Evolutionary conservation across 192 early-diverging fungal genomes (phyloP).

Genomic region (Chytriomyces sp.): DNA sequence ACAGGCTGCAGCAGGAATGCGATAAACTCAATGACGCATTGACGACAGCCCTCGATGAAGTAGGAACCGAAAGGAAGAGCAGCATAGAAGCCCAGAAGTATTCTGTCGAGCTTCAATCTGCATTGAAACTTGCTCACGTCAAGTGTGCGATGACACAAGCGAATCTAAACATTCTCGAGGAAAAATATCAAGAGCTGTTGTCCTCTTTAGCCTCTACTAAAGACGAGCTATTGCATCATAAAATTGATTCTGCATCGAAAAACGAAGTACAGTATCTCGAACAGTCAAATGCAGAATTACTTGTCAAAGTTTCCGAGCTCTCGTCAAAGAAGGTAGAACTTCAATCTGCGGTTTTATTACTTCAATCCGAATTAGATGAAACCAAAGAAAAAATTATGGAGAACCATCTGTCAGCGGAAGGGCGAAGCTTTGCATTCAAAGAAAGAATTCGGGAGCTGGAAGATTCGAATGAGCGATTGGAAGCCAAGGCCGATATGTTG

Average conservation of each 20-base stretch:
- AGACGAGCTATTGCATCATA: too few relatives aligned
- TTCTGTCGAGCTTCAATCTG: background rate
- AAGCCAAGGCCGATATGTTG: background rate
- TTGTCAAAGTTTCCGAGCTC: too few relatives aligned
- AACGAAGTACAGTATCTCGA: too few relatives aligned
- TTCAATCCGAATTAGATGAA: background rate
- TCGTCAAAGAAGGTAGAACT: too few relatives aligned
- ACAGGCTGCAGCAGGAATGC: background rate
- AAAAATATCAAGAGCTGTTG: too few relatives aligned
- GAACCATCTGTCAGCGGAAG: background rate
- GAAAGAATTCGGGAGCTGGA: background rate
- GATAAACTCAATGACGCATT: background rate
- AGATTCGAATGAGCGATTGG: slow-evolving; percentile 4
- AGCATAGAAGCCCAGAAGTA: background rate
- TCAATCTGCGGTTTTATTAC: background rate
- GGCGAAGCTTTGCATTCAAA: slow-evolving; percentile 7
- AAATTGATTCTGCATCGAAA: too few relatives aligned
- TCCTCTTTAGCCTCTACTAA: too few relatives aligned
- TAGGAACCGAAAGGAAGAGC: background rate
- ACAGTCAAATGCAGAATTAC: too few relatives aligned
- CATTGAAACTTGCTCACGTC: too few relatives aligned
- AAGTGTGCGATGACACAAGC: too few relatives aligned
- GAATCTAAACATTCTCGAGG: too few relatives aligned
- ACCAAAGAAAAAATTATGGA: slow-evolving; percentile 13
- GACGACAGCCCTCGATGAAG: background rate